Percentiles rank a stretch among this genome's conserved stretches.
These are phyloP conservation scores for Metschnikowia corniflorae DNA, from an alignment of 805 yeast genomes.

Conservation along the genomic window DNA sequence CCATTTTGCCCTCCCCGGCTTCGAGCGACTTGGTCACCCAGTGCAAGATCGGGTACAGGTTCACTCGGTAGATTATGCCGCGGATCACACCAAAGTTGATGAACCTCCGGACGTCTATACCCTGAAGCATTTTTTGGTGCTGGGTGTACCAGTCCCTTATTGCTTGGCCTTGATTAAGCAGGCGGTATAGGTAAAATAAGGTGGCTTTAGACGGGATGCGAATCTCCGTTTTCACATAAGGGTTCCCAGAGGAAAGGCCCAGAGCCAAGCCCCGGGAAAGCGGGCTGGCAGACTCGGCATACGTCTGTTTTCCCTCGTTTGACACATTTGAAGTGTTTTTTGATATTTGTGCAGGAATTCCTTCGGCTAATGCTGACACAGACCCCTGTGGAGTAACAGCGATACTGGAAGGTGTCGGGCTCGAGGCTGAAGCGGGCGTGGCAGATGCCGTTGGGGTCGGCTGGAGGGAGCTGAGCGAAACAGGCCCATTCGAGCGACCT, in stretches of 20 bases:
- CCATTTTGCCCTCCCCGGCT: slow-evolving; percentile 11
- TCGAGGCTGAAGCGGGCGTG: slow-evolving; percentile 6
- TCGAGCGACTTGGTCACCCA: slow-evolving; percentile 38
- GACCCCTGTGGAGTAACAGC: slow-evolving; percentile 5
- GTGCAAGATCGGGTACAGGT: slow-evolving; percentile 65
- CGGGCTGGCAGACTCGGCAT: slow-evolving; percentile 13
- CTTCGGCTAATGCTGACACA: background rate
- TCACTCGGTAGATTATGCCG: slow-evolving; percentile 77
- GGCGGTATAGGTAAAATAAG: slow-evolving; percentile 69
- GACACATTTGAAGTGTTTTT: background rate
- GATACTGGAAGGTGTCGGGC: slow-evolving; percentile 2
- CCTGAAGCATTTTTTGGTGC: slow-evolving; percentile 52
- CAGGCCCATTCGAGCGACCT: slow-evolving; percentile 14
- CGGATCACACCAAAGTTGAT: slow-evolving; percentile 82
- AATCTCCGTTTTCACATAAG: slow-evolving; percentile 6
- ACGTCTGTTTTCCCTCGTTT: background rate
- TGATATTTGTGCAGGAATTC: background rate
- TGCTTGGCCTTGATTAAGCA: slow-evolving; percentile 73
- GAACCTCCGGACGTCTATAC: slow-evolving; percentile 80
- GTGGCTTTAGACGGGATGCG: slow-evolving; percentile 59
- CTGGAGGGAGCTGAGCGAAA: slow-evolving; percentile 2
- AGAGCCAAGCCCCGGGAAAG: slow-evolving; percentile 6
- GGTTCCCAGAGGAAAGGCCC: background rate
- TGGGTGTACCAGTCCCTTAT: slow-evolving; percentile 79
- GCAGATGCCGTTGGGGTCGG: slow-evolving; percentile 1